phyloP scores from a whole-genome alignment of 352 stramenopile genomes.

The Globisporangium barbulae region DNA sequence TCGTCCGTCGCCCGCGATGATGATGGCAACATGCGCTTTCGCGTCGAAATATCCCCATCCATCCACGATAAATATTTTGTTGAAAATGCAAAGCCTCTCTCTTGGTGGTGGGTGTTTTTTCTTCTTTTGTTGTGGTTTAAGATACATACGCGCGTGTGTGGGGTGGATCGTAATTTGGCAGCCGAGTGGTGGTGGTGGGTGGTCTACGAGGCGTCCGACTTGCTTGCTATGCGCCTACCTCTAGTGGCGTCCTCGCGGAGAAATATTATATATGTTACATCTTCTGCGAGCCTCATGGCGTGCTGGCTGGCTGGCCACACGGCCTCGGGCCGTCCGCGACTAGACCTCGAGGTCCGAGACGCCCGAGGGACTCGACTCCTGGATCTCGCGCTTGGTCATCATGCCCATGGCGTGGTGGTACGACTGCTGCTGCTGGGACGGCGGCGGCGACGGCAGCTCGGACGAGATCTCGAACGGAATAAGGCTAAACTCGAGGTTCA shows the following conservation, averaged over 20 bases:
- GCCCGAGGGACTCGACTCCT: conserved; percentile 53
- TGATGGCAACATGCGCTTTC: too few relatives aligned
- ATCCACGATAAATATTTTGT: too few relatives aligned
- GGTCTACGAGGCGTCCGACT: conserved; percentile 1
- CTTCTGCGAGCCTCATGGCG: background rate
- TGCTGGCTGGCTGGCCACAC: too few relatives aligned
- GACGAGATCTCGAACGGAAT: conserved; percentile 61
- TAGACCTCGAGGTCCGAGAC: conserved; percentile 52
- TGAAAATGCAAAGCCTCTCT: too few relatives aligned
- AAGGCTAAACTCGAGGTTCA: conserved; percentile 59
- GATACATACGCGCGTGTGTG: background rate
- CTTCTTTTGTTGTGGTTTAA: background rate
- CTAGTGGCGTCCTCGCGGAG: conserved; percentile 4
- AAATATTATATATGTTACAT: conserved; percentile 67
- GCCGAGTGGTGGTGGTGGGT: background rate
- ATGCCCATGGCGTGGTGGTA: conserved; percentile 10
- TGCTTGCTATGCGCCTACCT: background rate
- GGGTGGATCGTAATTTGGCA: background rate
- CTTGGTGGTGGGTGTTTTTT: background rate
- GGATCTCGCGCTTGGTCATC: conserved; percentile 30
- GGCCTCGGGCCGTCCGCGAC: background rate
- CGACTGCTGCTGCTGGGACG: background rate
- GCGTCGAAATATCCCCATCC: too few relatives aligned
- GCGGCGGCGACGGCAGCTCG: conserved; percentile 18
- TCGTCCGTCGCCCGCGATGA: too few relatives aligned